These are phyloP conservation scores for Parasitella parasitica DNA, from an alignment of 371 early-diverging fungal species.

Conservation along the genomic window DNA sequence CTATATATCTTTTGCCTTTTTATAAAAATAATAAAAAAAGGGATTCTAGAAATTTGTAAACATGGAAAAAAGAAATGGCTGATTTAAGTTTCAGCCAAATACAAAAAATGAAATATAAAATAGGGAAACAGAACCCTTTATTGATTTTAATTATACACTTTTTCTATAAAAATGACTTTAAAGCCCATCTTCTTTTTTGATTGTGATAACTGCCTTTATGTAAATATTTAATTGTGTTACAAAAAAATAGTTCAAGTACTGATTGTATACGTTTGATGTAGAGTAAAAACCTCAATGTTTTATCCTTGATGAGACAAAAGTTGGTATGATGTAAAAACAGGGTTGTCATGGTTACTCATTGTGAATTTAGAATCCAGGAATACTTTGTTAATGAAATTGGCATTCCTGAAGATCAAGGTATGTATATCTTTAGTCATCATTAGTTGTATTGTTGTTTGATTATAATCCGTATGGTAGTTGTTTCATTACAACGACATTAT, in stretches of 20 bases:
- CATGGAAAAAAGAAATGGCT: not conserved
- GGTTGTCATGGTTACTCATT: not conserved
- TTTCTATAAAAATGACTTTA: constrained; percentile 16
- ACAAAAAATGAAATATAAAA: not conserved
- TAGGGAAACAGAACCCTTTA: not conserved
- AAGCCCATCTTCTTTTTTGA: constrained; percentile 78
- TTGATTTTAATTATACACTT: not conserved
- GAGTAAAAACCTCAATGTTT: constrained; percentile 59
- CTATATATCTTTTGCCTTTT: not conserved
- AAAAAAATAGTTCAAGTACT: not conserved
- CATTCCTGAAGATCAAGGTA: constrained; percentile 49
- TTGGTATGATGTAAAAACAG: constrained; percentile 15
- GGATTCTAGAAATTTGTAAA: not conserved
- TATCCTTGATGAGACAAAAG: constrained; percentile 60
- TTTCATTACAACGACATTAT: constrained; percentile 56
- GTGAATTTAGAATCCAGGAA: constrained; percentile 44
- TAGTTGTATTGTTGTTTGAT: no score
- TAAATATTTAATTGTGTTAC: constrained; percentile 12
- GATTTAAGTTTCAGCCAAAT: constrained; percentile 5
- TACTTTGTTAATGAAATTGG: constrained; percentile 52
- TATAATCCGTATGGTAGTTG: constrained; percentile 35
- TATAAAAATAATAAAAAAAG: no score
- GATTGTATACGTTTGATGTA: not conserved
- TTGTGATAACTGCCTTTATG: constrained; percentile 85
- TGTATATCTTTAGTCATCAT: not conserved